Evolutionary conservation across 164 flowering plant genomes (phyloP).

Genomic region (Stephania cephalantha): DNA sequence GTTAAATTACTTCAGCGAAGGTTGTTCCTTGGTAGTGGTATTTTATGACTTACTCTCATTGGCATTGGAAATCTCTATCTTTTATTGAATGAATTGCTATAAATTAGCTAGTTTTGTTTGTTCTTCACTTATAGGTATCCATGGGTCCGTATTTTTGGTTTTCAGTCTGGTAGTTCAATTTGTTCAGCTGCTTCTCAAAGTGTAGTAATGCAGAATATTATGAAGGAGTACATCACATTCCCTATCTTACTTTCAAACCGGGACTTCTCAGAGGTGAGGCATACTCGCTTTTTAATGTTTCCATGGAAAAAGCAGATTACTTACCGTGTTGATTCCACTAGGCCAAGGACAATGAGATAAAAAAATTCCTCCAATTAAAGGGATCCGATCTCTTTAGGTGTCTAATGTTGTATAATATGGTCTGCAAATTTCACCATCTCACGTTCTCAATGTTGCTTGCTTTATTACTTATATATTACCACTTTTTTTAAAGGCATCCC

Average conservation of each 20-base stretch:
- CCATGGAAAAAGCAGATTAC: neutral
- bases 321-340: neutral
- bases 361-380: too few species aligned
- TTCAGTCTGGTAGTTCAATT: conserved; percentile 35
- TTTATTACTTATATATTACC: too few species aligned
- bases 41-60: neutral
- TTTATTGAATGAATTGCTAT: neutral
- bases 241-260: conserved; percentile 57
- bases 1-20: conserved; percentile 74
- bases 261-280: conserved; percentile 46
- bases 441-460: neutral
- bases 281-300: neutral
- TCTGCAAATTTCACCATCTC: too few species aligned
- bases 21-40: conserved; percentile 25
- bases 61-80: neutral
- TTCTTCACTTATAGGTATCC: conserved; percentile 49
- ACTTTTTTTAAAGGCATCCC: neutral
- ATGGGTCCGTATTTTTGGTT: conserved; percentile 46
- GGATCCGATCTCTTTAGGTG: too few species aligned
- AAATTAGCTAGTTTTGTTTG: conserved; percentile 6
- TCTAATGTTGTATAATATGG: too few species aligned
- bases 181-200: conserved; percentile 22
- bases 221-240: conserved; percentile 59
- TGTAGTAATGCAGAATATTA: conserved; percentile 31
- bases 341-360: neutral